A percentile compares a stretch with the other conserved stretches of the same genome.
Conservation (phyloP, 805 yeast species). For the Scheffersomyces lignosus region DNA sequence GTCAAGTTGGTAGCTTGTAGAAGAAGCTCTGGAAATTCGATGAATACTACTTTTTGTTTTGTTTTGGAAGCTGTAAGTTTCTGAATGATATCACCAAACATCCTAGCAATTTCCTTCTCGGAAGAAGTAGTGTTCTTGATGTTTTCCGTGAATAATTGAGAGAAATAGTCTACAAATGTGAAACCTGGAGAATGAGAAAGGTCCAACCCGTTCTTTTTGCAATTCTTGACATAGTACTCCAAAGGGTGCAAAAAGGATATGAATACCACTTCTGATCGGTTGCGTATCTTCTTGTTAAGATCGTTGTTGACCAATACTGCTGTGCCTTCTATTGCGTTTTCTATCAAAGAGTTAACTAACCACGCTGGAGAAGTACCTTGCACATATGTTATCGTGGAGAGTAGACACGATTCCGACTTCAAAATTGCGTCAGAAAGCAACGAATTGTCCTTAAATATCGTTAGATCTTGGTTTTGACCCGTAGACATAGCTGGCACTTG, state of each 20-base stretch:
- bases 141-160: conserved; percentile 41
- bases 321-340: conserved; percentile 50
- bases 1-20: conserved; percentile 41
- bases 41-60: conserved; percentile 28
- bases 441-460: conserved; percentile 51
- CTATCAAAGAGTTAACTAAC: conserved; percentile 58
- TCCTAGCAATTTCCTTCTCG: conserved; percentile 7
- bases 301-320: conserved; percentile 40
- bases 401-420: conserved; percentile 12
- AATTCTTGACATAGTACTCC: conserved; percentile 33
- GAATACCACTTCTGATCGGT: conserved; percentile 31
- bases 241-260: conserved; percentile 35
- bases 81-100: conserved; percentile 18
- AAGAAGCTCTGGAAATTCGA: conserved; percentile 51
- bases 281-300: conserved; percentile 13
- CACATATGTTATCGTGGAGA: conserved; percentile 31
- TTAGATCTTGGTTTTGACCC: conserved; percentile 59
- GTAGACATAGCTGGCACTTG: conserved; percentile 9
- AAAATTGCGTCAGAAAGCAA: conserved; percentile 32
- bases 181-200: conserved; percentile 25
- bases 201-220: conserved; percentile 42
- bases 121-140: conserved; percentile 23
- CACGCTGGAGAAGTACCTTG: conserved; percentile 64
- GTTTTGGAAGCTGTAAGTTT: conserved; percentile 6
- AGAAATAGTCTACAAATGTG: conserved; percentile 46